Conservation (phyloP, 1,139 yeast genomes). For the Lodderomyces pseudojiufengensis region DNA sequence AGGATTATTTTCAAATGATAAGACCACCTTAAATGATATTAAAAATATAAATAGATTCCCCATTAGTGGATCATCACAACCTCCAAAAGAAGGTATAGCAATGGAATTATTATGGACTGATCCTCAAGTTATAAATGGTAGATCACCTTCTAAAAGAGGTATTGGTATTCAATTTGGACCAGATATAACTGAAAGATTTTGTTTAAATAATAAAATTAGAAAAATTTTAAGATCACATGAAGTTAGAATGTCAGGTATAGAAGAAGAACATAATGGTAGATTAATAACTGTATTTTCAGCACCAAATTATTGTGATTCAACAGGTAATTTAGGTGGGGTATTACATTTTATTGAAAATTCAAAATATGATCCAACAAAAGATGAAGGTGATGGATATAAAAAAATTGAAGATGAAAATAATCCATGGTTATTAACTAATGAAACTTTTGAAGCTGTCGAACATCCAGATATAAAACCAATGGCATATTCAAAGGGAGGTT, state of each 20-base stretch:
- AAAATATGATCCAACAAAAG: conserved; percentile 26
- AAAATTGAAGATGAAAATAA: conserved; percentile 39
- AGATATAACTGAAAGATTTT: conserved; percentile 79
- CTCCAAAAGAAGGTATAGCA: conserved; percentile 86
- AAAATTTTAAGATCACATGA: conserved; percentile 93
- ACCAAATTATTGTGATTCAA: conserved; percentile 93
- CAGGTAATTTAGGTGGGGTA: conserved; percentile 88
- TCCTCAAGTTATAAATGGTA: conserved; percentile 76
- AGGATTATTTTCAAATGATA: conserved; percentile 81
- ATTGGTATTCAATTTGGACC: conserved; percentile 97
- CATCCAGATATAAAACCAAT: conserved; percentile 93
- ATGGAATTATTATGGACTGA: conserved; percentile 99
- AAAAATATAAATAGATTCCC: conserved; percentile 66
- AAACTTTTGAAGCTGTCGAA: conserved; percentile 72
- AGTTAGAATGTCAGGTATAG: conserved; percentile 88
- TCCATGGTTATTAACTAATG: conserved; percentile 50
- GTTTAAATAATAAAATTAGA: conserved; percentile 65
- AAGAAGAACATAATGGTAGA: conserved; percentile 79
- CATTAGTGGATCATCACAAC: conserved; percentile 59
- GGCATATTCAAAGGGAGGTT: conserved; percentile 81
- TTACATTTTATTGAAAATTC: conserved; percentile 53
- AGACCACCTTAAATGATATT: conserved; percentile 68
- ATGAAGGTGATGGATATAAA: conserved; percentile 53
- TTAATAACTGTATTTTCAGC: conserved; percentile 93
- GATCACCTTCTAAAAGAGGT: conserved; percentile 90